These are phyloP conservation scores for Blastomyces gilchristii DNA, from an alignment of 2,329 filamentous ascomycete species.

Conservation along the genomic window DNA sequence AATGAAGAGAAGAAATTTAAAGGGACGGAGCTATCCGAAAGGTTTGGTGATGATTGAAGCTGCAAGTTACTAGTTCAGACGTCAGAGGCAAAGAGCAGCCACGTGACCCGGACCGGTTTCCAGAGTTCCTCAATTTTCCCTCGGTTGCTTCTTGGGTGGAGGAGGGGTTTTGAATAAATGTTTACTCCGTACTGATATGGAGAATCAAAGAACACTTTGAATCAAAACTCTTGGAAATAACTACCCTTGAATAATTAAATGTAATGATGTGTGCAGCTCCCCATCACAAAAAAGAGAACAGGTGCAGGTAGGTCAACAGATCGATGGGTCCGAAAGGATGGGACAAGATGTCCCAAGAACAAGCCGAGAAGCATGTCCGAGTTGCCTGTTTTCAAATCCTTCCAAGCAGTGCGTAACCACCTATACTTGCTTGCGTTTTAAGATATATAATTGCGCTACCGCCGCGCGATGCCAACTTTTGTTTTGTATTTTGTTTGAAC, in stretches of 20 bases:
- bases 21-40: neutral
- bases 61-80: neutral
- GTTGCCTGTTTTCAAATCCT: neutral
- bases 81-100: constrained; percentile 8
- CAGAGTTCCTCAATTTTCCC: neutral
- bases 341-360: neutral
- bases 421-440: neutral
- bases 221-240: neutral
- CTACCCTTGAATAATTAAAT: neutral
- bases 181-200: neutral
- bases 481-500: neutral
- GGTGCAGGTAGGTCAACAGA: neutral
- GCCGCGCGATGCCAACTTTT: constrained; percentile 19
- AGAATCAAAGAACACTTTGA: neutral
- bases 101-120: neutral
- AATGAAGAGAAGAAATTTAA: neutral
- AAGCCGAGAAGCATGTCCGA: neutral
- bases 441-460: neutral
- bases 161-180: neutral
- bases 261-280: neutral
- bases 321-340: neutral
- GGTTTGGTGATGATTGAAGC: neutral
- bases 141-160: neutral
- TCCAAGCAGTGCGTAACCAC: neutral
- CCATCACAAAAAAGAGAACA: neutral